Base-by-base conservation (phyloP, 1,284 basidiomycete genomes). In the Cutaneotrichosporon cutaneum region DNA sequence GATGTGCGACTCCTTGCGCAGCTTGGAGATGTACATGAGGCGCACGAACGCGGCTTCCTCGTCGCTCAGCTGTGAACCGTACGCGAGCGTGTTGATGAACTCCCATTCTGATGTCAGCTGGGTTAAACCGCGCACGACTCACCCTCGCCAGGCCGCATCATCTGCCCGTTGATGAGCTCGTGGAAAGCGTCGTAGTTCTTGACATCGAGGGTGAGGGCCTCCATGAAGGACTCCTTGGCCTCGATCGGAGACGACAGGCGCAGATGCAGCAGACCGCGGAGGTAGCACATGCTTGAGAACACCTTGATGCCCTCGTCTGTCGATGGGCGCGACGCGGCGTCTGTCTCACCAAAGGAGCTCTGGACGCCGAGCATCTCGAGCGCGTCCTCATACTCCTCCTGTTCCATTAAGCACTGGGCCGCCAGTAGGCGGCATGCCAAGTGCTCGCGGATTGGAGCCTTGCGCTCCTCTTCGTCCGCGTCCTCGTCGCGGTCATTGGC, bases 151-250 rank as follows among this genome's bases (percentile, higher is more conserved):
- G 88, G 86, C 16, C 88, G 86, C 88, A 97, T 90, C 91, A 96
- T 94, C 74, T 94, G 90, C 2, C 93, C 90, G 45, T 88, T 88
- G 22, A 98, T 83, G 7, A 99, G 84, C 65, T 94, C 90, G 59
- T 90, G 86, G 72, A 97, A 99, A 1, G 93, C 90, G 68, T 99
- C 96, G 74, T 94, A 99, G 77, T 95, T 98, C 78, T 97, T 97
- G 27, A 99, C 92, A 71, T 99, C 96, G 14, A 98, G 82, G 0
- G 89, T 85, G 16, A 99, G 83, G 1, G 96, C 94, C 69, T 97
- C 93, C 86, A 98, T 89, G 74, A 98, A 97, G 66, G 89, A 90
- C 60, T 92, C 85, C 72, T 95, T 95, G 0, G 96, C 96, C 65
- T 90, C 86, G 50, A 91, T 88, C 14, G 88, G 86, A 8, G 93